Evolutionary conservation across 1,284 basidiomycete species (phyloP).

Genomic region (Microbotryum intermedium): DNA sequence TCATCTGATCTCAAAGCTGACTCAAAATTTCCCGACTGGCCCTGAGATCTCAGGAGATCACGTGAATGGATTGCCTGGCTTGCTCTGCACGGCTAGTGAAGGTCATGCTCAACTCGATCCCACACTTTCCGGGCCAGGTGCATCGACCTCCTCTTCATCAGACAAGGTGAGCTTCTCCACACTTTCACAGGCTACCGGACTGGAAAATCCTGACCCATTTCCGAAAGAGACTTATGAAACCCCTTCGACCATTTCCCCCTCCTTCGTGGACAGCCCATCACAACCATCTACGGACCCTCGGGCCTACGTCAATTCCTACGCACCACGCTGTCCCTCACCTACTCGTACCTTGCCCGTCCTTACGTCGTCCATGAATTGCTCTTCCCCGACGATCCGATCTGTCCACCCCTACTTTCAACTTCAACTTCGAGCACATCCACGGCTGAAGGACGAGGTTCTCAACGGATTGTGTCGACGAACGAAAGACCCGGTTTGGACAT

Average conservation of each 20-base stretch:
- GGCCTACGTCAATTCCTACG: conserved; percentile 74
- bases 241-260: neutral
- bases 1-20: neutral
- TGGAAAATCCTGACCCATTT: neutral
- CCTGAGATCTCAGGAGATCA: conserved; percentile 30
- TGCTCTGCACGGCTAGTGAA: conserved; percentile 36
- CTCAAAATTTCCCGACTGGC: no score
- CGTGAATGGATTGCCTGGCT: conserved; percentile 46
- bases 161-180: conserved; percentile 22
- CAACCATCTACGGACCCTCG: conserved; percentile 75
- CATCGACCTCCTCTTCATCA: conserved; percentile 23
- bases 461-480: conserved; percentile 51
- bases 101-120: no score
- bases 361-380: conserved; percentile 79
- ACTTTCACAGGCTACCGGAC: no score
- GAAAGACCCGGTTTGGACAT: conserved; percentile 63
- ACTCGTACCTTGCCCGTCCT: conserved; percentile 54
- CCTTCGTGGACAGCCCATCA: conserved; percentile 44
- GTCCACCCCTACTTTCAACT: conserved; percentile 40
- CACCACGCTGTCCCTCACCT: conserved; percentile 59
- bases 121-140: no score
- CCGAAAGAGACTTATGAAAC: neutral
- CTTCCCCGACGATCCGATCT: conserved; percentile 45
- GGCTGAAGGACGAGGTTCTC: conserved; percentile 31
- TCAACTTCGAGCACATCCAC: conserved; percentile 38